A percentile compares a stretch with the other conserved stretches of the same genome.
Conservation (phyloP, 495 filamentous ascomycete species). For the Xylaria sp. region DNA sequence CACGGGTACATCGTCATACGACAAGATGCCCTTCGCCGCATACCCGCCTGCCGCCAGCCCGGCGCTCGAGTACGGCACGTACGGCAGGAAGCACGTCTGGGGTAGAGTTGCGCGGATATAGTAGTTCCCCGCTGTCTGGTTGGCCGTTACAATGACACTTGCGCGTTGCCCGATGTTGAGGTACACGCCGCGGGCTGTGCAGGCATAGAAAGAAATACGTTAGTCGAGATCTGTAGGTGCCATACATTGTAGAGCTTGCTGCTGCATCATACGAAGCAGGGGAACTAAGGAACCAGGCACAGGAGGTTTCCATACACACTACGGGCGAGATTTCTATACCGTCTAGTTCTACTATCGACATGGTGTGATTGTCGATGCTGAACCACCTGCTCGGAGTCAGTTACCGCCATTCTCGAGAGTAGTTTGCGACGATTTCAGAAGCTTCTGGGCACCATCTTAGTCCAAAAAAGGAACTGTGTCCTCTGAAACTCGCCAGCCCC, state of each 20-base stretch:
- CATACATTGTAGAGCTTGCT: no score
- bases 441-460: background rate
- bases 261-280: no score
- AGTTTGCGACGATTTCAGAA: background rate
- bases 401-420: no score
- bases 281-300: no score
- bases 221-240: no score
- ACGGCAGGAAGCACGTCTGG: constrained; percentile 42
- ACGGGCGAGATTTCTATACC: constrained; percentile 40
- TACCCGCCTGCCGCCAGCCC: constrained; percentile 36
- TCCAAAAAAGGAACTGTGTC: background rate
- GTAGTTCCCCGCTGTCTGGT: constrained; percentile 38
- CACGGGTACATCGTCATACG: constrained; percentile 28
- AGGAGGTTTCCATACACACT: no score
- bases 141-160: constrained; percentile 37
- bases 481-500: background rate
- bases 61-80: constrained; percentile 35
- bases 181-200: constrained; percentile 36
- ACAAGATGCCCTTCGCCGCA: constrained; percentile 34
- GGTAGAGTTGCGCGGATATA: constrained; percentile 40
- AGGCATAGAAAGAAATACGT: no score
- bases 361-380: constrained; percentile 42
- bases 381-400: constrained; percentile 29
- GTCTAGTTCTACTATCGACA: constrained; percentile 42
- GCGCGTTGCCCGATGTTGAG: constrained; percentile 41